Conservation (phyloP, 306 rosid species). For the Cucurbita pepo region DNA sequence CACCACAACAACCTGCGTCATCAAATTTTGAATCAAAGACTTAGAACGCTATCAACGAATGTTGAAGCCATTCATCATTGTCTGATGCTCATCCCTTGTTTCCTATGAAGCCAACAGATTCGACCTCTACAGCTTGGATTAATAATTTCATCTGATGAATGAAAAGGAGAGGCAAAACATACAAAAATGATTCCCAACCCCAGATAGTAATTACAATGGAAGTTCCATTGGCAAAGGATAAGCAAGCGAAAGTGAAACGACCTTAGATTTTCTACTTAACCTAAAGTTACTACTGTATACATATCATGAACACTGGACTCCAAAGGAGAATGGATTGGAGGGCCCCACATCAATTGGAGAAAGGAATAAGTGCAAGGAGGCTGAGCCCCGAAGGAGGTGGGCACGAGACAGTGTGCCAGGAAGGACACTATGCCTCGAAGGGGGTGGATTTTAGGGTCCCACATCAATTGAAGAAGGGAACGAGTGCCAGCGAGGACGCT, state of each 20-base stretch:
- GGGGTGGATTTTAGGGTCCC: too few species aligned
- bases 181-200: not conserved
- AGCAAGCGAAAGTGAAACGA: too few species aligned
- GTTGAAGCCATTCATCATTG: not conserved
- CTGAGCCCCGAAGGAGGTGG: too few species aligned
- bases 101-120: not conserved
- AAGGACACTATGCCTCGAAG: too few species aligned
- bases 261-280: not conserved
- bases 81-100: not conserved
- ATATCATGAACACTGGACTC: too few species aligned
- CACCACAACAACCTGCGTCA: slow-evolving; percentile 24
- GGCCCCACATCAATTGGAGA: too few species aligned
- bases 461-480: too few species aligned
- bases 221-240: not conserved
- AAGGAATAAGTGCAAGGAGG: too few species aligned
- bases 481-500: too few species aligned
- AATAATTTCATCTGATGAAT: not conserved
- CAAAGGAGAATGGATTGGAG: too few species aligned
- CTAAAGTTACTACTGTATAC: too few species aligned
- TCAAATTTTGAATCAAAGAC: not conserved
- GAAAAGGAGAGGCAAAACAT: not conserved
- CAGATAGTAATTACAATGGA: not conserved
- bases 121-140: not conserved
- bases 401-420: too few species aligned
- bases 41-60: not conserved